These are phyloP conservation scores for Trypethelium eluteriae DNA, from an alignment of 495 filamentous ascomycete genomes.

Conservation along the genomic window DNA sequence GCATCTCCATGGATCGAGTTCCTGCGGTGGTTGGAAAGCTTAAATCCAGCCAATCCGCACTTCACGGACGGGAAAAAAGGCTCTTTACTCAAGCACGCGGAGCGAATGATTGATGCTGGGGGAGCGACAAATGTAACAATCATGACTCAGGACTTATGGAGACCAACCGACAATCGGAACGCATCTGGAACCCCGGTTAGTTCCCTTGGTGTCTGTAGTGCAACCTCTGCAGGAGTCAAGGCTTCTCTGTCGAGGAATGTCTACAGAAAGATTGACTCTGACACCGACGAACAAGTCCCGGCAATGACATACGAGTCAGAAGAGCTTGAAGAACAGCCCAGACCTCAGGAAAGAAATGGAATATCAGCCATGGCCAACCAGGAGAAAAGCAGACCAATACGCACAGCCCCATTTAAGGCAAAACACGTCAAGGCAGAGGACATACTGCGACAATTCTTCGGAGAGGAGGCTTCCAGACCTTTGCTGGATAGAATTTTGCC, in stretches of 20 bases:
- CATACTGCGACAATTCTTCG: background rate
- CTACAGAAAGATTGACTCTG: background rate
- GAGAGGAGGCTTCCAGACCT: background rate
- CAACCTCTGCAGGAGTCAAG: background rate
- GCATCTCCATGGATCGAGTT: conserved; percentile 3
- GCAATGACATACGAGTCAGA: background rate
- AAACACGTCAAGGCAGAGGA: background rate
- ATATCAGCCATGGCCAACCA: background rate
- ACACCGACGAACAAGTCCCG: background rate
- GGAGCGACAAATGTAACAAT: background rate
- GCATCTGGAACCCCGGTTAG: background rate
- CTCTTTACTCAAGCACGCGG: background rate
- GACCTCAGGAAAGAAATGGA: background rate
- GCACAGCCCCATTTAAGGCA: background rate
- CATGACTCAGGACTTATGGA: background rate
- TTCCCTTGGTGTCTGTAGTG: background rate
- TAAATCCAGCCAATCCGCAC: background rate
- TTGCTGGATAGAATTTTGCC: background rate
- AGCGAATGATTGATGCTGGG: background rate
- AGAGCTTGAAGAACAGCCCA: background rate
- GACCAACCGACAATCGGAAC: background rate
- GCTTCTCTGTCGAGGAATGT: background rate
- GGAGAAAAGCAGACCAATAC: background rate
- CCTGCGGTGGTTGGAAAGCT: background rate
- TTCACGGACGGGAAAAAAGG: background rate